These are phyloP conservation scores for Coemansia asiatica DNA, from an alignment of 192 early-diverging fungal species.

Conservation along the genomic window DNA sequence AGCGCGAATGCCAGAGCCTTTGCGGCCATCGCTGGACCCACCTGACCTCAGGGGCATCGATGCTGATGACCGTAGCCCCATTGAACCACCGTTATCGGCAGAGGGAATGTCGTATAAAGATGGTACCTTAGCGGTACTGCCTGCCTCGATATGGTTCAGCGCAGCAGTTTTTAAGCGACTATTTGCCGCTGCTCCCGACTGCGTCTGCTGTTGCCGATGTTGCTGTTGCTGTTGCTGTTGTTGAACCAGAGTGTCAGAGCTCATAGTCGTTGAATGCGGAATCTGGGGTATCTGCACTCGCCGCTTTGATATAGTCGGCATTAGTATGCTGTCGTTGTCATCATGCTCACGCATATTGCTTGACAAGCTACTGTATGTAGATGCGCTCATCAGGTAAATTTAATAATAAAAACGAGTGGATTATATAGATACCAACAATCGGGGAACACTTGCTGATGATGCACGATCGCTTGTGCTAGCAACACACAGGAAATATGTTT, in stretches of 20 bases:
- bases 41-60: constrained; percentile 14
- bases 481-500: not conserved
- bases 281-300: constrained; percentile 48
- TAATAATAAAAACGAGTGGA: not conserved
- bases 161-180: not conserved
- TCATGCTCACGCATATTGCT: constrained; percentile 19
- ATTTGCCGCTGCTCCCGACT: not conserved
- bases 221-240: constrained; percentile 14
- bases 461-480: not conserved
- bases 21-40: constrained; percentile 23
- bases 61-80: constrained; percentile 18
- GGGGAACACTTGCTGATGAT: not conserved
- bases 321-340: constrained; percentile 15
- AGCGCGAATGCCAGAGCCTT: constrained; percentile 35
- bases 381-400: constrained; percentile 13
- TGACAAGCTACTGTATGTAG: constrained; percentile 6
- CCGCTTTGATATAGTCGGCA: constrained; percentile 26
- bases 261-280: constrained; percentile 34
- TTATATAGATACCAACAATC: not conserved
- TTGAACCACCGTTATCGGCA: constrained; percentile 34
- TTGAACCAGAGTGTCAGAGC: constrained; percentile 12
- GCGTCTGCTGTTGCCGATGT: constrained; percentile 7
- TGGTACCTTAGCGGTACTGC: constrained; percentile 16
- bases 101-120: constrained; percentile 37
- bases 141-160: not conserved